phyloP scores from a whole-genome alignment of 2,329 filamentous ascomycete genomes.

The Elsinoe perseae region DNA sequence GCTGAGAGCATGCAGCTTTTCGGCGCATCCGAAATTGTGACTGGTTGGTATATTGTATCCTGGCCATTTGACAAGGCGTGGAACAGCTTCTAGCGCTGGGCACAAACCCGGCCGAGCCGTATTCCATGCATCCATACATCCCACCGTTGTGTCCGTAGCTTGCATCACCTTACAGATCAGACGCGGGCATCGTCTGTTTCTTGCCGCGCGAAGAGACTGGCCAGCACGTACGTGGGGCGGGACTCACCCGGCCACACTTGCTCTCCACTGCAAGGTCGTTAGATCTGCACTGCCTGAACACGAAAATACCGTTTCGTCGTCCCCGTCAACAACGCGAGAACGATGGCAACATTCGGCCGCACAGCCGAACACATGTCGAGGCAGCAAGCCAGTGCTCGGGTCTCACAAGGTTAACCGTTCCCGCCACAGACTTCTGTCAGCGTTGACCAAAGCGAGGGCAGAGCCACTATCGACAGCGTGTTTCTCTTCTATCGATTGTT shows the following conservation, averaged over 20 bases:
- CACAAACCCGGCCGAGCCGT: background rate
- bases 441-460: no score
- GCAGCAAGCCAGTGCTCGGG: background rate
- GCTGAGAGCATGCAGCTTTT: background rate
- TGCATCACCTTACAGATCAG: background rate
- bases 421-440: conserved; percentile 1
- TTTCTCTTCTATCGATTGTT: conserved; percentile 14
- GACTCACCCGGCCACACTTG: background rate
- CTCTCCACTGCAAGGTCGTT: conserved; percentile 2
- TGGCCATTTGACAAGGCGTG: background rate
- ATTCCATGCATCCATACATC: background rate
- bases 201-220: background rate
- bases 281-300: conserved; percentile 10
- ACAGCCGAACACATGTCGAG: background rate
- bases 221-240: background rate
- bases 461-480: conserved; percentile 8
- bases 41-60: conserved; percentile 4
- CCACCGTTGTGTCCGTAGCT: background rate
- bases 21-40: conserved; percentile 11
- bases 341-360: conserved; percentile 9
- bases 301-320: background rate
- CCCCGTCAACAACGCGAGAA: conserved; percentile 14
- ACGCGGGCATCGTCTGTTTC: background rate
- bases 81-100: background rate
- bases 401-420: conserved; percentile 3